phyloP scores from a whole-genome alignment of 208 protist species.

The Endotrypanum monterogeii region DNA sequence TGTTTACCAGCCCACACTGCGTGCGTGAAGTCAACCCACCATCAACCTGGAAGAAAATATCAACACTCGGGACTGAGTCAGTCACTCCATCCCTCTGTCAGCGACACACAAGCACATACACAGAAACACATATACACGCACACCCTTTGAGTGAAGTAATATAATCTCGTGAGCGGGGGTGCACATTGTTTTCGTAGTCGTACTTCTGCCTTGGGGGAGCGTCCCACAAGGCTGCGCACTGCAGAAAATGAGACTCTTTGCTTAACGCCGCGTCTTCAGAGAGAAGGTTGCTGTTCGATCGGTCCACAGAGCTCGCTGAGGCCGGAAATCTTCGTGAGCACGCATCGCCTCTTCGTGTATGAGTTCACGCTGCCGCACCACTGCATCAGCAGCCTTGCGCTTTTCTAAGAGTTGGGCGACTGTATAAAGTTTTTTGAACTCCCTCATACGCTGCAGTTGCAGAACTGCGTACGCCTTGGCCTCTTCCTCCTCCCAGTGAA shows the following conservation, averaged over 20 bases:
- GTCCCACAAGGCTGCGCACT: not conserved
- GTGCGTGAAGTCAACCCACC: not conserved
- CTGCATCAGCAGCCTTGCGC: slow-evolving; percentile 44
- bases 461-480: slow-evolving; percentile 59
- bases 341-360: slow-evolving; percentile 46
- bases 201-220: not conserved
- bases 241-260: not conserved
- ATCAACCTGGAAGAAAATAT: no score
- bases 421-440: slow-evolving; percentile 75
- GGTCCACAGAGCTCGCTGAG: slow-evolving; percentile 35
- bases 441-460: slow-evolving; percentile 62
- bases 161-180: not conserved
- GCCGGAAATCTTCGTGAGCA: slow-evolving; percentile 46
- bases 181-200: not conserved
- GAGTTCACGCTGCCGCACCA: slow-evolving; percentile 52
- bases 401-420: slow-evolving; percentile 70
- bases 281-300: slow-evolving; percentile 8
- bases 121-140: not conserved
- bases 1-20: no score
- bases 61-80: no score
- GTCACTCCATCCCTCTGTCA: no score
- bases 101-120: no score
- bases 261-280: slow-evolving; percentile 1
- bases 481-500: slow-evolving; percentile 62
- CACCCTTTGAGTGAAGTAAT: not conserved